Evolutionary conservation across 2,329 filamentous ascomycete species (phyloP).

Genomic region (Aspergillus calidoustus): DNA sequence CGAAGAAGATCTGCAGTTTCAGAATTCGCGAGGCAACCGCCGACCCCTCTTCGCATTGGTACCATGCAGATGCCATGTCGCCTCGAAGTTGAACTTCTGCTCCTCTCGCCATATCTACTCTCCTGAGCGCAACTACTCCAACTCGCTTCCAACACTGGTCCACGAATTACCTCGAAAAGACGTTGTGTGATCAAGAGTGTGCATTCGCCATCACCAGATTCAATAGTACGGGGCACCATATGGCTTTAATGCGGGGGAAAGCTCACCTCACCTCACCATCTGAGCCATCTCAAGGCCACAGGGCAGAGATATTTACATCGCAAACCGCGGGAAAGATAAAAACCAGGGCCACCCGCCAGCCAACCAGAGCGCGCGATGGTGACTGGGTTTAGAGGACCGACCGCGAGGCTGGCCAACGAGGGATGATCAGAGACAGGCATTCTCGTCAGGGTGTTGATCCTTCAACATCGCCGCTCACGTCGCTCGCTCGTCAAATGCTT

Average conservation of each 20-base stretch:
- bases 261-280: not conserved
- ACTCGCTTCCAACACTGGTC: not conserved
- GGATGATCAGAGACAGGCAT: conserved; percentile 13
- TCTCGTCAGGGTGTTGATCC: not conserved
- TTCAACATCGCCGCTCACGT: not conserved
- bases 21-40: not conserved
- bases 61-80: not conserved
- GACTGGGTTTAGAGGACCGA: not conserved
- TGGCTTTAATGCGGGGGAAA: not conserved
- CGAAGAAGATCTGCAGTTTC: too few species aligned
- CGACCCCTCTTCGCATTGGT: not conserved
- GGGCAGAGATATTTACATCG: conserved; percentile 16
- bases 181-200: not conserved
- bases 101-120: not conserved
- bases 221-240: not conserved
- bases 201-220: not conserved
- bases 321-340: conserved; percentile 22
- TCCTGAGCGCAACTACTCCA: not conserved
- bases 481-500: not conserved
- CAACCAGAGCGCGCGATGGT: conserved; percentile 1
- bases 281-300: not conserved
- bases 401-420: conserved; percentile 15
- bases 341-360: conserved; percentile 6
- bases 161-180: not conserved
- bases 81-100: not conserved